A percentile compares a stretch with the other conserved stretches of the same genome.
Conservation (phyloP, 441 rosid genomes). For the Gossypium lobatum region DNA sequence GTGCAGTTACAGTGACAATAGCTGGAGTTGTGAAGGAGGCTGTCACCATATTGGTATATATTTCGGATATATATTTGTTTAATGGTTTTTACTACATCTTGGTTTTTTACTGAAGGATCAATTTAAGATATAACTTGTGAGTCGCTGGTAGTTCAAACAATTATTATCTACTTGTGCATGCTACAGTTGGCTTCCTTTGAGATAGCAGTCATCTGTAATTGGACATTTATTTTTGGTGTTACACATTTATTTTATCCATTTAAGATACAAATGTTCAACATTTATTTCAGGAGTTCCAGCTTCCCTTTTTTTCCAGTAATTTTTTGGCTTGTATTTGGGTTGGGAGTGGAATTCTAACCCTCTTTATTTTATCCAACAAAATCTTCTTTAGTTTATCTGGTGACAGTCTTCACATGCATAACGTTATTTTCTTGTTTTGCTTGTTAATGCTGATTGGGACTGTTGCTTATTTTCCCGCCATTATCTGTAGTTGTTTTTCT, state of each 20-base stretch:
- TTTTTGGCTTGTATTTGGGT: background rate
- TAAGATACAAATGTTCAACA: no score
- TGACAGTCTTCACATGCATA: background rate
- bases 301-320: background rate
- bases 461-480: background rate
- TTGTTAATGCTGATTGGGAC: background rate
- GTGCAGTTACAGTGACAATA: slow-evolving; percentile 95
- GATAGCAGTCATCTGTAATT: background rate
- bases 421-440: background rate
- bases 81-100: background rate
- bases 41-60: slow-evolving; percentile 83
- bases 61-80: background rate
- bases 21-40: slow-evolving; percentile 99
- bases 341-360: background rate
- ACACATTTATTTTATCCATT: no score
- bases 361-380: background rate
- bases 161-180: background rate
- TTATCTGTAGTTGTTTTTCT: background rate
- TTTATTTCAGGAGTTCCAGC: background rate
- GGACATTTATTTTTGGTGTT: background rate
- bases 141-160: background rate
- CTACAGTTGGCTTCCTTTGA: background rate
- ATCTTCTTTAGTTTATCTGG: background rate
- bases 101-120: background rate
- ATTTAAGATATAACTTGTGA: background rate